phyloP scores from a whole-genome alignment of 2,329 filamentous ascomycete species.

The Fusarium dlaminii region DNA sequence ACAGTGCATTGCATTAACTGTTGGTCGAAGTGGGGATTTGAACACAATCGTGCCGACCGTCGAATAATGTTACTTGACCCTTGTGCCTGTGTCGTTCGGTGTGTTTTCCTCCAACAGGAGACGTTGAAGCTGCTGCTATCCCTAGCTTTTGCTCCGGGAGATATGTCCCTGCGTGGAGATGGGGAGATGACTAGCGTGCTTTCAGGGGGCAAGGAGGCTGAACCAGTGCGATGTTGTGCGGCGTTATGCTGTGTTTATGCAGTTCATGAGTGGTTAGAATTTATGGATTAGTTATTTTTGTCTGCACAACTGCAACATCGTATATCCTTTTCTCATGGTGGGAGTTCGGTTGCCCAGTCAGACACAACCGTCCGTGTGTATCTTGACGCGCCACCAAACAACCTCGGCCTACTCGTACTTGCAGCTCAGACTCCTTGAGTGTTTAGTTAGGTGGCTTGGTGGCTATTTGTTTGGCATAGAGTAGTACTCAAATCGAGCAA shows the following conservation, averaged over 20 bases:
- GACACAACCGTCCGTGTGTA: neutral
- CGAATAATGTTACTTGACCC: neutral
- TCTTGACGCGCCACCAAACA: conserved; percentile 1
- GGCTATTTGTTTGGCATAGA: neutral
- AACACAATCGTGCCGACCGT: neutral
- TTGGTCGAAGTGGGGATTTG: neutral
- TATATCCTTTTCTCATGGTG: neutral
- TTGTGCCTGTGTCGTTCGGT: neutral
- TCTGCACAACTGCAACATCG: conserved; percentile 1
- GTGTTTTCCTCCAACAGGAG: conserved; percentile 11
- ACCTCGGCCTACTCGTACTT: no score
- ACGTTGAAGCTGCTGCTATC: neutral
- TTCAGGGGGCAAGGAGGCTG: conserved; percentile 13
- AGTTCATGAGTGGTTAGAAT: neutral
- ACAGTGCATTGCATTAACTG: conserved; percentile 31
- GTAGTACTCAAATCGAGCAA: neutral
- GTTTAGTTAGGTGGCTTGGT: neutral
- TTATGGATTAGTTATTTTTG: neutral
- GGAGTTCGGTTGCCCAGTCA: conserved; percentile 14
- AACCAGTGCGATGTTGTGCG: conserved; percentile 8
- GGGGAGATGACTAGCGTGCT: conserved; percentile 3
- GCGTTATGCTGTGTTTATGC: conserved; percentile 1
- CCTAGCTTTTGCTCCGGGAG: conserved; percentile 1
- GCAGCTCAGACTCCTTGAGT: neutral
- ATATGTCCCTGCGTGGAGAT: conserved; percentile 20